Evolutionary conservation across 179 eudicot species (phyloP), one percentile per base, ranked within the genome.

Genomic region (Patellifolia procumbens): DNA sequence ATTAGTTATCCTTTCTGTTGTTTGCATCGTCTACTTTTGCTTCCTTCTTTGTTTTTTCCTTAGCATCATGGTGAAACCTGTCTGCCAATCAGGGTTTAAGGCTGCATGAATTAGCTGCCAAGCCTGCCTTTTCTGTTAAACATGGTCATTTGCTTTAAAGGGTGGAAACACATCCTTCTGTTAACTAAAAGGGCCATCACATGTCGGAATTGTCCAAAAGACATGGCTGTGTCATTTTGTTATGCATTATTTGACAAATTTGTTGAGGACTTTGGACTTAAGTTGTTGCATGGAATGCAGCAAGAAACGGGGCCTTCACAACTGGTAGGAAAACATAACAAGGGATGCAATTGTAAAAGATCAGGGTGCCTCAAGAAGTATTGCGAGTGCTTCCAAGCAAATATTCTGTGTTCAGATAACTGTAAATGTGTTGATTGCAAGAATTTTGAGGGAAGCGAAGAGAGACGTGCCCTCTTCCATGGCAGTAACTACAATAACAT

Each of bases 321-420:
- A 49, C 31, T 76, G n/a, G 55, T 74, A 28, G 86, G 65, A 67
- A 87, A 85, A 59, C 90, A 91, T 81, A 85, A 87, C 79, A 91
- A 87, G 81, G 95, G 92, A 62, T 91, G 95, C 83, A 77, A 91
- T 81, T 89, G 95, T 75, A 89, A 91, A 75, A 91, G 81, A 76
- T 83, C 87, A 34, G 88, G 90, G 78, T 91, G 95, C 74, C 95
- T 91, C 48, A 89, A 91, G 86, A 91, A 84, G 85, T 91, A 91
- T 75, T 91, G 92, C 32, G 94, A 91, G 81, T 91, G 95, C 83
- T 89, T 87, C 82, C 91, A 89, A 78, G 92, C 90, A 76, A 89
- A 87, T 79, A 83, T 89, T 76, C 82, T 87, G 43, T 91, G 95
- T 78, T 89, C 92, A 45, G 92, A 82, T 28, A 91, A 85, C 74